Evolutionary conservation across 352 stramenopile species (phyloP).

Genomic region (Aphanomyces cochlioides): DNA sequence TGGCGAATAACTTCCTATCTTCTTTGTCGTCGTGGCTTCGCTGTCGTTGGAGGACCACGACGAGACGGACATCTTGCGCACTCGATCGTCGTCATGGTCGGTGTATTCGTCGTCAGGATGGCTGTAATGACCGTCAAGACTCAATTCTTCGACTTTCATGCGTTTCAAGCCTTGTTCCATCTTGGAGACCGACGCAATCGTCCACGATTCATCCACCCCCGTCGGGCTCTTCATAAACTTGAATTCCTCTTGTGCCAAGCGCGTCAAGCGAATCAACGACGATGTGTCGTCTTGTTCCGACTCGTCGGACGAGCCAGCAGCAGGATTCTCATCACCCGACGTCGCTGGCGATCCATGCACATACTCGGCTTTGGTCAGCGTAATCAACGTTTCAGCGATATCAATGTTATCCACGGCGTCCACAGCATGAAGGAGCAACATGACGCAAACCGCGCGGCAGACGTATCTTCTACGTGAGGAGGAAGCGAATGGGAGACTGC

Average conservation of each 20-base stretch:
- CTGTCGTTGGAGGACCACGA: conserved; percentile 26
- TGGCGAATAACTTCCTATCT: conserved; percentile 87
- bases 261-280: conserved; percentile 21
- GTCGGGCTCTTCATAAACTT: conserved; percentile 27
- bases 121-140: conserved; percentile 1
- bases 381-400: conserved; percentile 23
- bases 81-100: background rate
- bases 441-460: background rate
- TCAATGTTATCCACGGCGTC: conserved; percentile 28
- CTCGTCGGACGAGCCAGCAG: background rate
- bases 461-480: conserved; percentile 6
- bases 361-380: conserved; percentile 19
- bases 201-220: conserved; percentile 27
- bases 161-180: conserved; percentile 30
- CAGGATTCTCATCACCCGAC: background rate
- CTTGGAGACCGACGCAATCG: conserved; percentile 15
- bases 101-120: conserved; percentile 11
- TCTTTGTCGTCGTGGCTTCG: conserved; percentile 38
- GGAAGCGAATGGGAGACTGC: conserved; percentile 7
- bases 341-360: background rate
- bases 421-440: conserved; percentile 28
- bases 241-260: conserved; percentile 28
- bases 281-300: background rate
- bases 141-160: conserved; percentile 29
- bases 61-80: conserved; percentile 24